These are phyloP conservation scores for Nicotiana tabacum DNA, from an alignment of 257 asterid species.

Conservation along the genomic window DNA sequence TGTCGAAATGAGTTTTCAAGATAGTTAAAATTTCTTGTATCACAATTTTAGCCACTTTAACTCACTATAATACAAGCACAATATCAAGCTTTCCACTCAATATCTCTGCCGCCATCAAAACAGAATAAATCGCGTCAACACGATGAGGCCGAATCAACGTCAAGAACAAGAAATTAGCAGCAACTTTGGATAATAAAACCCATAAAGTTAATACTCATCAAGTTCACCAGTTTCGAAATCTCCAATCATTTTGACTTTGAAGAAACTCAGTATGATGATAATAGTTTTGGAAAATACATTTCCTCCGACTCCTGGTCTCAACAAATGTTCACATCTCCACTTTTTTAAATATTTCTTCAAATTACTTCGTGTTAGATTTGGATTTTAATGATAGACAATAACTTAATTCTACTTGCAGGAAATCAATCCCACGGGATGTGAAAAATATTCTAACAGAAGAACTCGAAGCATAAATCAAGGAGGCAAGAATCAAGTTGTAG, in stretches of 20 bases:
- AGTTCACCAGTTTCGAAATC: slow-evolving; percentile 31
- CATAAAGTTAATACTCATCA: slow-evolving; percentile 46
- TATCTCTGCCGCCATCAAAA: slow-evolving; percentile 15
- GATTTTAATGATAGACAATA: too few species aligned
- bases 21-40: neutral
- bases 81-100: slow-evolving; percentile 8
- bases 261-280: slow-evolving; percentile 41
- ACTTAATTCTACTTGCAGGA: too few species aligned
- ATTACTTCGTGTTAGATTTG: too few species aligned
- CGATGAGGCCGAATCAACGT: neutral
- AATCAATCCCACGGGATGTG: too few species aligned
- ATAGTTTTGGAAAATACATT: neutral
- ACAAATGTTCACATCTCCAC: too few species aligned
- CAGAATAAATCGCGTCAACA: neutral
- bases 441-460: too few species aligned
- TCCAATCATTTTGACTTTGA: slow-evolving; percentile 46
- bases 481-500: too few species aligned
- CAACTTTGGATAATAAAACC: slow-evolving; percentile 16
- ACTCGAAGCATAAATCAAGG: too few species aligned
- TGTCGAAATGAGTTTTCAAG: neutral
- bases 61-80: neutral
- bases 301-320: too few species aligned
- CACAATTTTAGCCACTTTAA: neutral
- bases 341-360: too few species aligned
- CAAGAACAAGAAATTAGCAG: neutral